A percentile compares a stretch with the other conserved stretches of the same genome.
These are phyloP conservation scores for Lagenaria siceraria DNA, from an alignment of 306 rosid genomes.

Conservation along the genomic window DNA sequence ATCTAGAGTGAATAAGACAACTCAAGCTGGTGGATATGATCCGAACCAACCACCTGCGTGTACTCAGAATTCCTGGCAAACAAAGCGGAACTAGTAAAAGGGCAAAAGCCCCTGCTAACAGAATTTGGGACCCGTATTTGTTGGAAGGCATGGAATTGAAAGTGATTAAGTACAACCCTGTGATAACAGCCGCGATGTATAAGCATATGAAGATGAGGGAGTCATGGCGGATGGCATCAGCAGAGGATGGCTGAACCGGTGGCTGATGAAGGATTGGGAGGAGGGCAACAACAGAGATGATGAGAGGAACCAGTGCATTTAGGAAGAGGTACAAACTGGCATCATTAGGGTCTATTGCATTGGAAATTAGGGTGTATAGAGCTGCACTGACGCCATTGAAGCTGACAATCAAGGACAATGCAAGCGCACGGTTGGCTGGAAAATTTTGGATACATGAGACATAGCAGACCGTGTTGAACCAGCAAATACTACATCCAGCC, in stretches of 20 bases:
- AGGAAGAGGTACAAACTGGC: constrained; percentile 43
- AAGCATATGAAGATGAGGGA: constrained; percentile 37
- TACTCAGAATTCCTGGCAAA: constrained; percentile 29
- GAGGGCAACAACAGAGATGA: constrained; percentile 30
- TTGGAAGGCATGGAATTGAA: constrained; percentile 27
- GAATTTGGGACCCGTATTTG: constrained; percentile 18
- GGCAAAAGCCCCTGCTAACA: constrained; percentile 41
- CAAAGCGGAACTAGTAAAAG: constrained; percentile 35
- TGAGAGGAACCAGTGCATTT: constrained; percentile 56
- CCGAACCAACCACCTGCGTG: constrained; percentile 19
- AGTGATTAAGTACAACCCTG: constrained; percentile 61
- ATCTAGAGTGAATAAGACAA: constrained; percentile 5
- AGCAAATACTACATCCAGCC: constrained; percentile 74
- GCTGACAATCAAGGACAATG: constrained; percentile 53
- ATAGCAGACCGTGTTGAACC: constrained; percentile 87
- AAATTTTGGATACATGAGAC: constrained; percentile 55
- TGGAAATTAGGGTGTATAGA: constrained; percentile 51
- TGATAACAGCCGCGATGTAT: constrained; percentile 44
- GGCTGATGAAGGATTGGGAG: constrained; percentile 36
- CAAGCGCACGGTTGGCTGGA: constrained; percentile 43
- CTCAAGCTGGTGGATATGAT: constrained; percentile 7
- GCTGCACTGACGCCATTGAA: constrained; percentile 78
- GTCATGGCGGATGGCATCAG: constrained; percentile 14
- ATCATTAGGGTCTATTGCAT: constrained; percentile 39
- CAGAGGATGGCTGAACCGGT: constrained; percentile 13